Evolutionary conservation across 2,329 filamentous ascomycete genomes (phyloP), one percentile per base, ranked within the genome.

Genomic region (Anisogramma anomala): DNA sequence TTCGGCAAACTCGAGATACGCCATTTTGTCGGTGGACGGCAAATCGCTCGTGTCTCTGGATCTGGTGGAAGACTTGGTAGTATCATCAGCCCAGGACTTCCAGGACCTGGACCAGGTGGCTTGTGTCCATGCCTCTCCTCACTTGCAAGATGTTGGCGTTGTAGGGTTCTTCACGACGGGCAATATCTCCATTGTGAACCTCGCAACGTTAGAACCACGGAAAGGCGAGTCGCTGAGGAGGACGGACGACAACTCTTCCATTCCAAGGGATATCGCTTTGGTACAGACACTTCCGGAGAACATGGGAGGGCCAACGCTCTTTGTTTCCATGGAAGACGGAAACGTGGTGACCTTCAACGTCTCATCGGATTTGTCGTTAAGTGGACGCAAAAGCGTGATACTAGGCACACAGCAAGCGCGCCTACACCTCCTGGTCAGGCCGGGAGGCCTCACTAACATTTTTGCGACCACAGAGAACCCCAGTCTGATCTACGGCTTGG

Each of bases 381-480:
- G 78, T 0, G 72, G 77, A 1, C 78, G 81, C 48, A 94, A 88
- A 57, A 87, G 79, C 52, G 80, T 94, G 18, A 77, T 89, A 1
- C 67, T 98, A 10, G 89, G 91, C 18, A 89, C 84, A 11, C 82
- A 87, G 46, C 83, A 93, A 50, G 84, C 89, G 2, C 77, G 76
- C 11, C 79, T 98, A 52, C 82, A 89, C 44, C 69, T 83, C 17
- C 64, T 98, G 2, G 84, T 87, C 0, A 74, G 80, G 37, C 67
- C 68, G 1, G 66, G 79, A 35, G 75, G 73, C 0, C 64, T 85
- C 0, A 83, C 72, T 56, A 93, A 84, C 52, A 79, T 98, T 0
- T 94, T 98, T 57, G 86, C 87, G 0, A 94, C 86, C 0, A 94
- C 87, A 43, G 91, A 98, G 53, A 86, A 95, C 55, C 84, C 91